Conservation (phyloP, 495 filamentous ascomycete species). For the Symbiotaphrina buchneri region DNA sequence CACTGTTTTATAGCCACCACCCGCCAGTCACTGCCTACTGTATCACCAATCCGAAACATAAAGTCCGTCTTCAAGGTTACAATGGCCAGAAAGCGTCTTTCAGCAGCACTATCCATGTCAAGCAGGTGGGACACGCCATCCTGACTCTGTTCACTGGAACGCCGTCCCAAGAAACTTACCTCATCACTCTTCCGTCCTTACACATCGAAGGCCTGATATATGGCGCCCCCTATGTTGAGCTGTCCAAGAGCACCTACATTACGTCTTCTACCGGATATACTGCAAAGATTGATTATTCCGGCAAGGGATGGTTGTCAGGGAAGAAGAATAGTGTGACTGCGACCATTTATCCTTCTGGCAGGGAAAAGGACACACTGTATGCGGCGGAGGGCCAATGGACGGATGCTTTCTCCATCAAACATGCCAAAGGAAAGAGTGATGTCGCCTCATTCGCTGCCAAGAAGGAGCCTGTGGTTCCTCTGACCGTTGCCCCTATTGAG, state of each 20-base stretch:
- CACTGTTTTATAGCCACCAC: constrained; percentile 45
- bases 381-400: constrained; percentile 84
- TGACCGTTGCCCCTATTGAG: constrained; percentile 51
- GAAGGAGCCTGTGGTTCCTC: constrained; percentile 33
- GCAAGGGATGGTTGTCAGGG: constrained; percentile 81
- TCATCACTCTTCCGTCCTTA: constrained; percentile 80
- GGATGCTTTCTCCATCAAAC: constrained; percentile 56
- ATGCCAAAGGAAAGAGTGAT: constrained; percentile 42
- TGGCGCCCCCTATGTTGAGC: constrained; percentile 75
- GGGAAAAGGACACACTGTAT: constrained; percentile 67
- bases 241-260: constrained; percentile 66
- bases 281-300: constrained; percentile 80
- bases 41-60: constrained; percentile 66
- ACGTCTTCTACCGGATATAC: constrained; percentile 67
- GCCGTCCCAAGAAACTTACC: constrained; percentile 44
- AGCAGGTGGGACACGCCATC: constrained; percentile 89
- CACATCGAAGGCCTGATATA: constrained; percentile 91
- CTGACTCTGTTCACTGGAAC: constrained; percentile 61
- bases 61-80: constrained; percentile 76
- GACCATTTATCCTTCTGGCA: constrained; percentile 46
- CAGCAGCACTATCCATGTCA: constrained; percentile 78
- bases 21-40: constrained; percentile 93
- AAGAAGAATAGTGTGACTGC: constrained; percentile 90
- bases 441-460: constrained; percentile 50
- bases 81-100: constrained; percentile 97